Conservation (phyloP, 371 early-diverging fungal genomes). For the Mucor indicus region DNA sequence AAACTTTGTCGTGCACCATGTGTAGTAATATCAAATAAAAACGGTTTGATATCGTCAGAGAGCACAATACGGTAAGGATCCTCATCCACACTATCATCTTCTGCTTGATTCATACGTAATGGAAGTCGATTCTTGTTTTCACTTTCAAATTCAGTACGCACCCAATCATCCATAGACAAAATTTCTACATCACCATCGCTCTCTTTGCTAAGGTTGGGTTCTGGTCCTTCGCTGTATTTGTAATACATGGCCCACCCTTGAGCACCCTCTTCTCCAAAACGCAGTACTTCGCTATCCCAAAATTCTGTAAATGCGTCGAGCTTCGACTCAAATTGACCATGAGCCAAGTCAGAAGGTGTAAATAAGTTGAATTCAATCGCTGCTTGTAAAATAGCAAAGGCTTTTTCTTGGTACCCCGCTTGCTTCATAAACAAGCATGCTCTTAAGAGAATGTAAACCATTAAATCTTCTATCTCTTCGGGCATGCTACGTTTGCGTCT, state of each 20-base stretch:
- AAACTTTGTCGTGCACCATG: slow-evolving; percentile 35
- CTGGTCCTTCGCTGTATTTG: slow-evolving; percentile 1
- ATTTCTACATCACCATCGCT: slow-evolving; percentile 16
- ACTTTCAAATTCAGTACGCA: slow-evolving; percentile 1
- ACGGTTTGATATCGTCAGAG: slow-evolving; percentile 67
- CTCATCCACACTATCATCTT: slow-evolving; percentile 35
- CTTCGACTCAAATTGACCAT: slow-evolving; percentile 40
- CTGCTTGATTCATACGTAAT: slow-evolving; percentile 21
- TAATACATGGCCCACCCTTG: slow-evolving; percentile 54
- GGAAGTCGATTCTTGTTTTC: slow-evolving; percentile 27
- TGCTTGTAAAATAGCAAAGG: slow-evolving; percentile 67
- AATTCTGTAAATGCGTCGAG: slow-evolving; percentile 62
- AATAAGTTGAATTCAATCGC: slow-evolving; percentile 71
- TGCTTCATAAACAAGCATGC: slow-evolving; percentile 65
- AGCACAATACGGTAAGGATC: slow-evolving; percentile 74
- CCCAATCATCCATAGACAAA: slow-evolving; percentile 9
- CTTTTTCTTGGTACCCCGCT: slow-evolving; percentile 72
- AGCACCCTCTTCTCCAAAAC: slow-evolving; percentile 77
- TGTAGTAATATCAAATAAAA: slow-evolving; percentile 57
- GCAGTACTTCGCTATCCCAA: slow-evolving; percentile 76
- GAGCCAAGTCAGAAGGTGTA: slow-evolving; percentile 41
- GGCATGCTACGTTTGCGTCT: slow-evolving; percentile 14
- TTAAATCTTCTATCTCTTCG: slow-evolving; percentile 52
- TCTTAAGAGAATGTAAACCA: slow-evolving; percentile 64
- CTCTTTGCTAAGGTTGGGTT: neutral